Percentiles rank a stretch among this genome's conserved stretches.
These are phyloP conservation scores for Didymella arachidicola DNA, from an alignment of 2,329 filamentous ascomycete species.

Conservation along the genomic window DNA sequence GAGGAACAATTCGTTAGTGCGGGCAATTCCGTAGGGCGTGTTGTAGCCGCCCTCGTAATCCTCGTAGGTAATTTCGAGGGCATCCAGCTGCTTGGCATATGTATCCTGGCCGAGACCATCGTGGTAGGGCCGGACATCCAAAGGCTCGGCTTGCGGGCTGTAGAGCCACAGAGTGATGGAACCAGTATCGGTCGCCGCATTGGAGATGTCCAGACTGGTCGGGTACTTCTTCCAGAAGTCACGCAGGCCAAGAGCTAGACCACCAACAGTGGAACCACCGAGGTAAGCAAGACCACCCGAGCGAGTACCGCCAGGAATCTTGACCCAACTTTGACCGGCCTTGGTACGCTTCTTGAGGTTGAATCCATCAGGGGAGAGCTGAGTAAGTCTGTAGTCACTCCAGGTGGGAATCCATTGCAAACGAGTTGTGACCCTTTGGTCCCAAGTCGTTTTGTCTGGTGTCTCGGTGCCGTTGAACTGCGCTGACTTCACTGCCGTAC, in stretches of 20 bases:
- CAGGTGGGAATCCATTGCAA: slow-evolving; percentile 66
- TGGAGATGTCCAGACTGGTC: slow-evolving; percentile 63
- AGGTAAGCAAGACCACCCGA: slow-evolving; percentile 66
- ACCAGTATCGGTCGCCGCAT: slow-evolving; percentile 60
- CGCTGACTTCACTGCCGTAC: slow-evolving; percentile 56
- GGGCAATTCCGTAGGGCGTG: slow-evolving; percentile 65
- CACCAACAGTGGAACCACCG: slow-evolving; percentile 64
- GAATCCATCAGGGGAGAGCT: slow-evolving; percentile 68
- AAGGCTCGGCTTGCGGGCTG: slow-evolving; percentile 62
- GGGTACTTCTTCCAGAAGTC: slow-evolving; percentile 72
- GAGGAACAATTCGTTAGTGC: slow-evolving; percentile 66
- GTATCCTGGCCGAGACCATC: slow-evolving; percentile 64
- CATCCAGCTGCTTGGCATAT: slow-evolving; percentile 66
- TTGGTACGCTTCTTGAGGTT: slow-evolving; percentile 68
- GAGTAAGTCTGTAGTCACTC: slow-evolving; percentile 65
- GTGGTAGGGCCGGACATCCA: slow-evolving; percentile 66
- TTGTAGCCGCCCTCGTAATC: slow-evolving; percentile 65
- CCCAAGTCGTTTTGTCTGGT: slow-evolving; percentile 58
- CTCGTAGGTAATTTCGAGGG: slow-evolving; percentile 69
- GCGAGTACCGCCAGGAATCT: slow-evolving; percentile 64
- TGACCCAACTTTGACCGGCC: slow-evolving; percentile 64
- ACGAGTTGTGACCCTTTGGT: slow-evolving; percentile 55
- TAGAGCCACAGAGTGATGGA: slow-evolving; percentile 68
- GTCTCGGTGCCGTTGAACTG: slow-evolving; percentile 60
- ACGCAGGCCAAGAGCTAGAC: slow-evolving; percentile 64